A percentile compares a stretch with the other conserved stretches of the same genome.
Evolutionary conservation across 345 rosid species (phyloP).

Genomic region (Trapa bicornis): DNA sequence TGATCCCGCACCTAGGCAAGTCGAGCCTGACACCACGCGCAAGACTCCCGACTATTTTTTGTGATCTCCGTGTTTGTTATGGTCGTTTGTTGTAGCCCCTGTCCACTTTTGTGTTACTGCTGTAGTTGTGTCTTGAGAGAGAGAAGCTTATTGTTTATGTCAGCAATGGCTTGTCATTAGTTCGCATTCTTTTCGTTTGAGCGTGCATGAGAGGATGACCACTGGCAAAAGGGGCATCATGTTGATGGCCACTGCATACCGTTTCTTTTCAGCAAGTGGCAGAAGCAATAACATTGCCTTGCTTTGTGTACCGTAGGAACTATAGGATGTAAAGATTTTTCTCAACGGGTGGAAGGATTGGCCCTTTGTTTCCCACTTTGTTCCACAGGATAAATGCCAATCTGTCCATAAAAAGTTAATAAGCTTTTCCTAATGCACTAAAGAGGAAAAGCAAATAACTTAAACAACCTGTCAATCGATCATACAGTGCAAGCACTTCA

Average conservation of each 20-base stretch:
- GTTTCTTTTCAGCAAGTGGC: conserved; percentile 10
- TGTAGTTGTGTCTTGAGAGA: conserved; percentile 38
- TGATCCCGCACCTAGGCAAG: conserved; percentile 88
- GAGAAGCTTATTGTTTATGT: conserved; percentile 28
- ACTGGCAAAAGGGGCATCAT: not conserved
- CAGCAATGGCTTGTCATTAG: conserved; percentile 26
- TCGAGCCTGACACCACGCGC: conserved; percentile 88
- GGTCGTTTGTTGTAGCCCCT: conserved; percentile 32
- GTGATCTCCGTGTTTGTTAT: conserved; percentile 33
- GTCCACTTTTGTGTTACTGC: conserved; percentile 17
- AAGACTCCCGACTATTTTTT: conserved; percentile 97
- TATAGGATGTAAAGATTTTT: not conserved
- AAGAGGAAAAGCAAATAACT: not conserved
- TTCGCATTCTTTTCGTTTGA: conserved; percentile 26
- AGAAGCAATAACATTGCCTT: conserved; percentile 21
- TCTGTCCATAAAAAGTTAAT: too few relatives aligned
- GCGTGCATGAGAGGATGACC: conserved; percentile 1
- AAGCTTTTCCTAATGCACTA: not conserved
- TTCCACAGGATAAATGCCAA: too few relatives aligned
- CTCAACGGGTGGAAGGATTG: not conserved
- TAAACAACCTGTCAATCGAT: not conserved
- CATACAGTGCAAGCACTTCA: not conserved
- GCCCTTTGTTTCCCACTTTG: not conserved
- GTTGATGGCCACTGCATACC: conserved; percentile 14
- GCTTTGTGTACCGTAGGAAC: not conserved